These are phyloP conservation scores for Catenaria anguillulae DNA, from an alignment of 371 early-diverging fungal genomes.

Conservation along the genomic window DNA sequence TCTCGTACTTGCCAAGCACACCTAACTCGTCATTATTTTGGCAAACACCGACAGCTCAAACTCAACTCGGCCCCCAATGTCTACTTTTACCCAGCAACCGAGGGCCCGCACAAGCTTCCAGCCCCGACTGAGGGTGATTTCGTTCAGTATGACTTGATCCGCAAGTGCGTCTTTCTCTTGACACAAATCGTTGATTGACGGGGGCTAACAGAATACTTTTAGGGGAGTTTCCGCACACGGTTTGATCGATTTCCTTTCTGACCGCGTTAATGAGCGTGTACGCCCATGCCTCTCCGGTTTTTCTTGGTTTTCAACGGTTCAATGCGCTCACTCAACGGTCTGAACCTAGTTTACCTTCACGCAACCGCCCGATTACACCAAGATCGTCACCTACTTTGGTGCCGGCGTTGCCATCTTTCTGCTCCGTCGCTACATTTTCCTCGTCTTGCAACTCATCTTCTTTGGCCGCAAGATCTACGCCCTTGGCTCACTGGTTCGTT, in stretches of 20 bases:
- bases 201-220: too few species aligned
- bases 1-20: too few species aligned
- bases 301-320: too few species aligned
- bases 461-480: background rate
- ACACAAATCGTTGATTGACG: background rate
- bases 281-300: too few species aligned
- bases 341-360: constrained; percentile 26
- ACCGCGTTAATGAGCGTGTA: constrained; percentile 21
- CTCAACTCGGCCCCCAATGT: constrained; percentile 53
- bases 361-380: constrained; percentile 36
- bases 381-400: constrained; percentile 40
- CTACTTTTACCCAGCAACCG: constrained; percentile 53
- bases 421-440: constrained; percentile 23
- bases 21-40: background rate
- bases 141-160: constrained; percentile 26
- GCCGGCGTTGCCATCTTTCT: background rate
- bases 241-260: constrained; percentile 42
- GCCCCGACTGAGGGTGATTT: constrained; percentile 16
- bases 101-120: constrained; percentile 32
- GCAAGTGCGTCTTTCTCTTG: constrained; percentile 12
- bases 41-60: constrained; percentile 21
- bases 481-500: background rate
- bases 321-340: too few species aligned
- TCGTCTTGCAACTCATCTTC: background rate
- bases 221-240: constrained; percentile 54